Percentiles rank a stretch among this genome's conserved stretches.
Conservation (phyloP, 2,329 filamentous ascomycete species). For the Fusarium sulawesiense region DNA sequence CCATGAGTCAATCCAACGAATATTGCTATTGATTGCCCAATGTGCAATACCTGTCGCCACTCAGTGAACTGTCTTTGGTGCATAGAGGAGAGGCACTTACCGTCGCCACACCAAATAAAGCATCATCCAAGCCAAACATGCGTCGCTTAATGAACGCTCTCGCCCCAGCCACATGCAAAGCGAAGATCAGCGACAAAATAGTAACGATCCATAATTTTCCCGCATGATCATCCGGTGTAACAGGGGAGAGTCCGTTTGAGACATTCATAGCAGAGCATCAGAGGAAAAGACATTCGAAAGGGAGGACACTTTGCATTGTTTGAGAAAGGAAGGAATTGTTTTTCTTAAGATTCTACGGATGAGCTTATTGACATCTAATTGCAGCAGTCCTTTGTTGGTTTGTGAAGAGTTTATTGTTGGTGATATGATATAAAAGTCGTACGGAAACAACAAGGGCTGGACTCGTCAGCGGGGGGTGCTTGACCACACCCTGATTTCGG, state of each 20-base stretch:
- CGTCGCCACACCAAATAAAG: conserved; percentile 21
- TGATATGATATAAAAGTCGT: background rate
- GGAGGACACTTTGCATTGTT: background rate
- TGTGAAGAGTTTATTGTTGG: background rate
- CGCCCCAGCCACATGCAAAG: conserved; percentile 21
- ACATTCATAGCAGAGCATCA: background rate
- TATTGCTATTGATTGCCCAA: conserved; percentile 30
- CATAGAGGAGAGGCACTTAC: conserved; percentile 1
- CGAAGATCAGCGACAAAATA: conserved; percentile 39
- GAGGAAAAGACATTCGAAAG: background rate
- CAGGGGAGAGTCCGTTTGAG: conserved; percentile 23
- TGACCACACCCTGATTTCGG: background rate
- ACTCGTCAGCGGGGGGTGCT: background rate
- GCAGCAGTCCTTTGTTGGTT: background rate
- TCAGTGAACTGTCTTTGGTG: background rate
- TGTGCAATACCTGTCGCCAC: conserved; percentile 18
- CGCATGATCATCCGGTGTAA: conserved; percentile 34
- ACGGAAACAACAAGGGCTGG: background rate
- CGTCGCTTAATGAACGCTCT: conserved; percentile 39
- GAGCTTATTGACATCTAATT: background rate
- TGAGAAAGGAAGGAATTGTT: background rate
- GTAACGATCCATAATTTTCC: conserved; percentile 41
- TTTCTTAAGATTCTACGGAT: background rate
- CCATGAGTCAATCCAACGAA: conserved; percentile 34
- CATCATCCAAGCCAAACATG: conserved; percentile 39